Conservation (phyloP, 768 basidiomycete species). For the Auriscalpium vulgare region DNA sequence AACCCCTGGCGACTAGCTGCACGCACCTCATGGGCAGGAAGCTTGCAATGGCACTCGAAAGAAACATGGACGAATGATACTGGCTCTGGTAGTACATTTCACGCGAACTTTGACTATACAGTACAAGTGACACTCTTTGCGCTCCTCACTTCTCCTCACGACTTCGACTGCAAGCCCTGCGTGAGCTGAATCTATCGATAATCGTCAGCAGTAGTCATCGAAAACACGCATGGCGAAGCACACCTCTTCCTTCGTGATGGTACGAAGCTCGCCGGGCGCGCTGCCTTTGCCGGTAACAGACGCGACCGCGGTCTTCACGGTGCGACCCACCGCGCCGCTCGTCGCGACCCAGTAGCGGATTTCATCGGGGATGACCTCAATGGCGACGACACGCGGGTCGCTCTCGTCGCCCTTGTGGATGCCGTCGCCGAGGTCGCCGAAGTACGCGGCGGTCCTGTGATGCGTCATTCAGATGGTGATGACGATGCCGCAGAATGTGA, state of each 20-base stretch:
- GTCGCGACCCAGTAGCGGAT: constrained; percentile 77
- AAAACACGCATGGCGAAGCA: constrained; percentile 6
- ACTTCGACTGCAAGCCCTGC: constrained; percentile 1
- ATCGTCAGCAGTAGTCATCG: not conserved
- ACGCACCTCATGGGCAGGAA: too few species aligned
- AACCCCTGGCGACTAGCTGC: too few species aligned
- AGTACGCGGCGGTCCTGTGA: constrained; percentile 61
- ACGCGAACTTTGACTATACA: too few species aligned
- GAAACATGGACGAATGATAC: too few species aligned
- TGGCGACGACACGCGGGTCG: constrained; percentile 74
- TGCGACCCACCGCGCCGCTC: constrained; percentile 47
- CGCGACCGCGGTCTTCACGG: constrained; percentile 50
- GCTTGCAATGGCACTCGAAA: too few species aligned
- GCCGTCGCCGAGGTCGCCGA: constrained; percentile 81
- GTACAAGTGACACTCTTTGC: too few species aligned
- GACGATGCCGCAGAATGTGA: constrained; percentile 18
- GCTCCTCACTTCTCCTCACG: not conserved
- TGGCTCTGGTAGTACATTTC: too few species aligned
- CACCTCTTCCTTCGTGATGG: constrained; percentile 69
- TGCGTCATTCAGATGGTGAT: not conserved
- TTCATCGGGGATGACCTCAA: constrained; percentile 73
- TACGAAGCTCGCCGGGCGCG: constrained; percentile 69
- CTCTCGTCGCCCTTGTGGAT: constrained; percentile 71
- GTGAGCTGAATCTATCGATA: constrained; percentile 7
- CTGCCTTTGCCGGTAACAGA: constrained; percentile 55